Base-by-base conservation (phyloP, 495 filamentous ascomycete species). In the Symbiotaphrina buchneri region DNA sequence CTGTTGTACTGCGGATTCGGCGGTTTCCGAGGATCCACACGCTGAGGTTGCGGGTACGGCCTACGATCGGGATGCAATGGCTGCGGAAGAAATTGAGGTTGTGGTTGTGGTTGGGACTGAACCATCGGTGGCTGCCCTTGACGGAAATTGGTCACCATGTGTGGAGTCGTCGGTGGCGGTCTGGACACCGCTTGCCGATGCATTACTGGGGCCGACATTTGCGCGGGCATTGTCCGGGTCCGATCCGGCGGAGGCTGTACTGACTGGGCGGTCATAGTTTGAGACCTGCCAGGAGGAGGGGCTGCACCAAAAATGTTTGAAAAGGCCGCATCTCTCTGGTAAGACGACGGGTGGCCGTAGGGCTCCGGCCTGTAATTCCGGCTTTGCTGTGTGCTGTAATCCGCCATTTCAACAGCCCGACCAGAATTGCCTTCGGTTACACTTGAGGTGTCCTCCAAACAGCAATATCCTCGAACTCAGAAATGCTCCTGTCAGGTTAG, bases 291-390 rank as follows among this genome's bases (percentile, higher is more conserved):
- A 27, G 78, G 78, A 22, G 77, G 80, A 28, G 78, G 80, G 30
- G 77, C 67, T 44, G 71, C 69, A 39, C 87, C 87, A 45, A 99
- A 99, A 42, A 99, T 99, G 54, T 83, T 80, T 33, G 77, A 79
- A 52, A 90, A 97, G 21, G 84, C 87, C 43, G 79, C 82, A 64
- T 97, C 85, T 54, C 87, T 71, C 52, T 90, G 79, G 43, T 65
- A 61, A 46, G 67, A 65, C 30, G 74, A 68, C 21, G 75, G 53
- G 46, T 71, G 63, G 38, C 69, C 74, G 50, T 79, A 75, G 37
- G 67, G 58, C 41, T 55, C 58, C 32, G 52, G 48, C 45, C 61
- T 58, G 54, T 72, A 68, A 41, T 68, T 61, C 54, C 75, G 59
- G 57, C 71, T 65, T 49, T 78, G 74, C 49, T 79, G 77, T 32